Conservation (phyloP, 805 yeast species). For the Yamadazyma phyllophila region DNA sequence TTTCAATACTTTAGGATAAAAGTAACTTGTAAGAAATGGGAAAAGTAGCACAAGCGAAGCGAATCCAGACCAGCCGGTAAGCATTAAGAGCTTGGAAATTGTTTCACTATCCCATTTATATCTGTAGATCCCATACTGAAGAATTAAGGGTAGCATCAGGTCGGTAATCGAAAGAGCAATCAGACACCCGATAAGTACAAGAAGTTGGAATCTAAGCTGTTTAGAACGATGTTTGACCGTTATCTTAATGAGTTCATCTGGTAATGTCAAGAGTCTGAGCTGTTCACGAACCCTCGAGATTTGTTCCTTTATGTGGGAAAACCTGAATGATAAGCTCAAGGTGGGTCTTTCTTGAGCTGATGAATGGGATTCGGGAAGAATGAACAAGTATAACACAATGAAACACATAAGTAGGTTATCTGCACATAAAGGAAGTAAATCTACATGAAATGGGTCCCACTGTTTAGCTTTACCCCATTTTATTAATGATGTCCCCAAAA, state of each 20-base stretch:
- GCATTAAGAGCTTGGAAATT: slow-evolving; percentile 51
- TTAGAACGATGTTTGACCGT: slow-evolving; percentile 3
- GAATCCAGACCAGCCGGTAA: slow-evolving; percentile 41
- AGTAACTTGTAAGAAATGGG: slow-evolving; percentile 42
- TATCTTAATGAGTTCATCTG: slow-evolving; percentile 5
- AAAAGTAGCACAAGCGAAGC: slow-evolving; percentile 44
- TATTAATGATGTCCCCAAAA: background rate
- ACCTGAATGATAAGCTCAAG: background rate
- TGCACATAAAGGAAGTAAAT: background rate
- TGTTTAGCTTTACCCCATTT: background rate
- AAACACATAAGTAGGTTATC: background rate
- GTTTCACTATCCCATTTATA: slow-evolving; percentile 53
- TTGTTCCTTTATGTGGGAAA: background rate
- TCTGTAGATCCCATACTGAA: slow-evolving; percentile 50
- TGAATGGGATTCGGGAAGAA: slow-evolving; percentile 4
- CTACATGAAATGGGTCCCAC: background rate
- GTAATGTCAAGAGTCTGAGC: slow-evolving; percentile 2
- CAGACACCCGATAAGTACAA: slow-evolving; percentile 42
- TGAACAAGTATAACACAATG: slow-evolving; percentile 14
- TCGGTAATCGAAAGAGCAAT: slow-evolving; percentile 24
- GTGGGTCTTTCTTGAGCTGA: background rate
- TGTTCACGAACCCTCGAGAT: background rate
- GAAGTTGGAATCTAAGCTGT: slow-evolving; percentile 4
- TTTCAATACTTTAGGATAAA: slow-evolving; percentile 24
- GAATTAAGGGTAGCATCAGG: slow-evolving; percentile 36